Evolutionary conservation across 805 yeast genomes (phyloP), one percentile per base, ranked within the genome.

Genomic region (Nakazawaea wickerhamii): DNA sequence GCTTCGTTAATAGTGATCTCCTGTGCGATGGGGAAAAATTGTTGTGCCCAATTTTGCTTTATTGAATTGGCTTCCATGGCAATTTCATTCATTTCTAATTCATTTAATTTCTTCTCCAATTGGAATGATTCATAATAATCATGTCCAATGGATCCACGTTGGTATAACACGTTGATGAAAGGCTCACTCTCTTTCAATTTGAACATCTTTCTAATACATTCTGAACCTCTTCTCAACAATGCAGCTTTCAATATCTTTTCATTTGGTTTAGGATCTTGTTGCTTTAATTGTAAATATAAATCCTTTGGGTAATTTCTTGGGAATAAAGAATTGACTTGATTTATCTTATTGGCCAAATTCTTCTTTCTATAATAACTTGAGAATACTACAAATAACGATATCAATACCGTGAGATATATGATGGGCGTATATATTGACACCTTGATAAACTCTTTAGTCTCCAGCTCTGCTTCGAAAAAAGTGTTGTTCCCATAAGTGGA

Each of bases 1-100:
- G 96, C 96, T 63, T 85, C 91, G 59, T 91, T 93, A 63, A 89
- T 85, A 49, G 95, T 87, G 40, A 91, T 82, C 58, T 93, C 97
- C 59, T 84, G 91, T 34, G 90, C 82, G 11, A 81, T 74, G 8
- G 84, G 84, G 55, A 88, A 83, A 54, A 88, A 77, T 35, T 73
- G 64, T 49, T 76, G 83, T 6, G 82, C 78, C 96, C 96, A 90
- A 26, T 88, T 91, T 35, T 79, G 76, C 55, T 85, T 84, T 50
- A 75, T 66, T 14, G 64, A 50, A 58, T 86, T 88, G 33, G 93
- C 88, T 61, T 87, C 96, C 43, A 60, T 64, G 5, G 85, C 81
- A 36, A 88, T 70, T 46, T 82, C 90, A 59, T 79, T 76, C 50
- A 93, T 65, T 61, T 93, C 98, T 21, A 83, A 58, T 54, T 89